A percentile compares a stretch with the other conserved stretches of the same genome.
Evolutionary conservation across 192 early-diverging fungal species (phyloP).

Genomic region (Coemansia sp.): DNA sequence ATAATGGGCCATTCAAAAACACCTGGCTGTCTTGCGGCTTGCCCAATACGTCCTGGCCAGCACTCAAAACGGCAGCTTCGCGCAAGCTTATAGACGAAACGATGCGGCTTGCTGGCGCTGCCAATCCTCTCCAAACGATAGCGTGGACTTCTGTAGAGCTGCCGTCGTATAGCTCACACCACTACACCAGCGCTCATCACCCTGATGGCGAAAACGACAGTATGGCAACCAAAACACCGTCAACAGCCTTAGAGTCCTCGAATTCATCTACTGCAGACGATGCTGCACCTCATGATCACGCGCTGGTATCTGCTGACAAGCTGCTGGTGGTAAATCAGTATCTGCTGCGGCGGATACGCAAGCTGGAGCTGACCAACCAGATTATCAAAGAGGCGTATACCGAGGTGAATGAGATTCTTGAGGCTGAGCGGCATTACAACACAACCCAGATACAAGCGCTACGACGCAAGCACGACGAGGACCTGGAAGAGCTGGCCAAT

Average conservation of each 20-base stretch:
- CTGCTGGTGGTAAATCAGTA: slow-evolving; percentile 28
- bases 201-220: slow-evolving; percentile 8
- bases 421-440: slow-evolving; percentile 47
- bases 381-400: slow-evolving; percentile 46
- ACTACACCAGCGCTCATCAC: background rate
- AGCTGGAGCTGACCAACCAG: slow-evolving; percentile 54
- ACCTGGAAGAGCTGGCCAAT: slow-evolving; percentile 28
- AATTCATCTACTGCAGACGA: slow-evolving; percentile 9
- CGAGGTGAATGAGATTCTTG: slow-evolving; percentile 47
- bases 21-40: background rate
- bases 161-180: background rate
- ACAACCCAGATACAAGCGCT: slow-evolving; percentile 26
- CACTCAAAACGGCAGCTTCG: background rate
- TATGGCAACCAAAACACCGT: slow-evolving; percentile 15
- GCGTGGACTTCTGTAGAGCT: background rate
- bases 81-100: slow-evolving; percentile 17
- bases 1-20: slow-evolving; percentile 9
- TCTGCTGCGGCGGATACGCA: slow-evolving; percentile 46
- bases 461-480: slow-evolving; percentile 42
- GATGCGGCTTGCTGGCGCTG: slow-evolving; percentile 7
- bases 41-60: background rate
- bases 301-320: slow-evolving; percentile 6
- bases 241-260: background rate
- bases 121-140: background rate
- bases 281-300: slow-evolving; percentile 4